A percentile compares a stretch with the other conserved stretches of the same genome.
These are phyloP conservation scores for Alternaria viburni DNA, from an alignment of 2,329 filamentous ascomycete species.

Conservation along the genomic window DNA sequence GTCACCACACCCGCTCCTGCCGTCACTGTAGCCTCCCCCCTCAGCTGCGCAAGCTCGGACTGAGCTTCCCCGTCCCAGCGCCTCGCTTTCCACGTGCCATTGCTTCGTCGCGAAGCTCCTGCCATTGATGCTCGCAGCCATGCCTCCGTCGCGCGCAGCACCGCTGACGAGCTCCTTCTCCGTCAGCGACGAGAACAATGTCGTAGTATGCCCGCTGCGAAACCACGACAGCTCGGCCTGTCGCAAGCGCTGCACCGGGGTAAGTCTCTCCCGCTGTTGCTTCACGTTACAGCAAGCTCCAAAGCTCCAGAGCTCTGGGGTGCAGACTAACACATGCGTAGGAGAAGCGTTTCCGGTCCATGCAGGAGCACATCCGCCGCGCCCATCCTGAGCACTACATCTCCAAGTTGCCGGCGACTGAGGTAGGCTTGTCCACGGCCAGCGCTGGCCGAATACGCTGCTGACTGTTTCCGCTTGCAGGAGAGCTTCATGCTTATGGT, in stretches of 20 bases:
- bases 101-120: slow-evolving; percentile 10
- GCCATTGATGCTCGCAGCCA: slow-evolving; percentile 60
- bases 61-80: neutral
- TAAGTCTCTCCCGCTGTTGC: slow-evolving; percentile 64
- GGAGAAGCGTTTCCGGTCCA: slow-evolving; percentile 96
- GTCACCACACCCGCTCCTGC: slow-evolving; percentile 2
- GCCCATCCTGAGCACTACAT: slow-evolving; percentile 98
- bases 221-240: slow-evolving; percentile 98
- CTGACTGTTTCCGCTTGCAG: slow-evolving; percentile 9
- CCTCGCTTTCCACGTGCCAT: slow-evolving; percentile 9
- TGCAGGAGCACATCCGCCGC: slow-evolving; percentile 98
- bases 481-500: slow-evolving; percentile 98
- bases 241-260: slow-evolving; percentile 95
- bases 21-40: neutral
- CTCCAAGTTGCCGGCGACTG: slow-evolving; percentile 94
- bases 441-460: neutral
- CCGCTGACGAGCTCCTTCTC: slow-evolving; percentile 90
- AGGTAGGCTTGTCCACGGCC: slow-evolving; percentile 50
- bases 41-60: slow-evolving; percentile 7
- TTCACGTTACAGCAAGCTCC: slow-evolving; percentile 7
- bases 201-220: slow-evolving; percentile 93
- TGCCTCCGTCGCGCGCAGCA: slow-evolving; percentile 81
- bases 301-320: slow-evolving; percentile 4
- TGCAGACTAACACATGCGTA: slow-evolving; percentile 52
- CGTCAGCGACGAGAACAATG: slow-evolving; percentile 89